Percentiles rank a stretch among this genome's conserved stretches.
phyloP scores from a whole-genome alignment of 352 stramenopile genomes.

The Blastocystis sp. region DNA sequence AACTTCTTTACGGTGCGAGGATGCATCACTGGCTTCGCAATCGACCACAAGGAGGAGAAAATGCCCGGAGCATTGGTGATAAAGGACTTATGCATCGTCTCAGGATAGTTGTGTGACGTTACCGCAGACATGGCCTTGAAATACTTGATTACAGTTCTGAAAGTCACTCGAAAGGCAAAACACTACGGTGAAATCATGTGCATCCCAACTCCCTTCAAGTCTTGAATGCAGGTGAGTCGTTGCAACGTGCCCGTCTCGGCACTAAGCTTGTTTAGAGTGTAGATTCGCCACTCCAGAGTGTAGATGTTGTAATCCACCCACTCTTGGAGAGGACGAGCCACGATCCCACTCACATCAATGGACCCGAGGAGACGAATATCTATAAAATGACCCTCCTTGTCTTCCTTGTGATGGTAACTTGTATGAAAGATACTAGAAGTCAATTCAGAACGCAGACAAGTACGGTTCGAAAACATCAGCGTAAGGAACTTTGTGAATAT shows the following conservation, averaged over 20 bases:
- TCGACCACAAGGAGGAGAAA: slow-evolving; percentile 34
- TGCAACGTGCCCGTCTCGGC: neutral
- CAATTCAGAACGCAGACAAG: neutral
- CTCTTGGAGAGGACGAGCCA: slow-evolving; percentile 23
- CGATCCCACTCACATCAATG: slow-evolving; percentile 32
- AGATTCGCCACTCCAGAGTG: slow-evolving; percentile 57
- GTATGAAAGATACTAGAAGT: slow-evolving; percentile 27
- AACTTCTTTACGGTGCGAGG: slow-evolving; percentile 53
- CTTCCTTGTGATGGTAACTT: slow-evolving; percentile 28
- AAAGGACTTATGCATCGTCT: slow-evolving; percentile 61
- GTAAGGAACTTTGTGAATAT: slow-evolving; percentile 56
- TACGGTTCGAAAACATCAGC: slow-evolving; percentile 56
- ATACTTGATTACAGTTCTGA: slow-evolving; percentile 35
- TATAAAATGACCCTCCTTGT: slow-evolving; percentile 31
- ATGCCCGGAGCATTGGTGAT: slow-evolving; percentile 35
- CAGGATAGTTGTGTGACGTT: slow-evolving; percentile 51
- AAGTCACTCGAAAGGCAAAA: neutral
- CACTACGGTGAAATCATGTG: slow-evolving; percentile 23
- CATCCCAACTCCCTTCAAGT: slow-evolving; percentile 49
- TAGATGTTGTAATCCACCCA: slow-evolving; percentile 57
- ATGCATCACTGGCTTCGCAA: slow-evolving; percentile 52
- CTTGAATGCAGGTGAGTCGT: slow-evolving; percentile 28
- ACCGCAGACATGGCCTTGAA: slow-evolving; percentile 49
- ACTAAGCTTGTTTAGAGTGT: slow-evolving; percentile 48
- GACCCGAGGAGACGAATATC: slow-evolving; percentile 44